Evolutionary conservation across 331 rosid species (phyloP).

Genomic region (Saraca asoca): DNA sequence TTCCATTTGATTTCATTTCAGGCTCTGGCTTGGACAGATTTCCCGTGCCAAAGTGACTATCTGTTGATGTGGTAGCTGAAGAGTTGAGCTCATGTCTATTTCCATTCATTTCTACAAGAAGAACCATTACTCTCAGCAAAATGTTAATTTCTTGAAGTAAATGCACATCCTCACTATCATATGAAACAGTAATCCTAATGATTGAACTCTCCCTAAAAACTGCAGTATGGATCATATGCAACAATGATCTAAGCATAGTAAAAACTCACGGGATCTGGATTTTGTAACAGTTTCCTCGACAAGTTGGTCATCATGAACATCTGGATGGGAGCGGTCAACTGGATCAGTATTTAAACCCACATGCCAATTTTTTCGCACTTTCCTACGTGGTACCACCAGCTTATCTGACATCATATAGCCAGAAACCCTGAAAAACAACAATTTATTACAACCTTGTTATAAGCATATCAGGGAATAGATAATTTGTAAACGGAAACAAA

Average conservation of each 20-base stretch:
- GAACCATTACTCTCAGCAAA: slow-evolving; percentile 20
- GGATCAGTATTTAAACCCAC: slow-evolving; percentile 74
- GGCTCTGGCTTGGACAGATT: slow-evolving; percentile 43
- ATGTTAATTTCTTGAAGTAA: slow-evolving; percentile 24
- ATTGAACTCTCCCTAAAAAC: slow-evolving; percentile 26
- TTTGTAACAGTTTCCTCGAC: slow-evolving; percentile 52
- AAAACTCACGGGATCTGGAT: slow-evolving; percentile 57
- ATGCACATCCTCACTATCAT: slow-evolving; percentile 25
- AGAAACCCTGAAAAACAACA: slow-evolving; percentile 64
- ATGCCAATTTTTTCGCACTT: slow-evolving; percentile 74
- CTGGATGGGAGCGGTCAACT: slow-evolving; percentile 89
- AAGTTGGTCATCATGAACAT: slow-evolving; percentile 78
- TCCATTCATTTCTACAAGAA: slow-evolving; percentile 58
- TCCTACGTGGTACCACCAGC: slow-evolving; percentile 83
- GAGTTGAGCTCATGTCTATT: slow-evolving; percentile 38
- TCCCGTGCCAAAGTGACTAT: slow-evolving; percentile 29
- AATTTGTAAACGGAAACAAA: neutral
- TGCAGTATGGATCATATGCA: slow-evolving; percentile 17
- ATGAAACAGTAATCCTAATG: slow-evolving; percentile 24
- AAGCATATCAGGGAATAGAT: neutral
- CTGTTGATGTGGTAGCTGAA: slow-evolving; percentile 42
- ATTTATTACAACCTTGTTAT: slow-evolving; percentile 20
- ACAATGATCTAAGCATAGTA: slow-evolving; percentile 11
- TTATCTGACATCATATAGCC: slow-evolving; percentile 97
- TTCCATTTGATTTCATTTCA: slow-evolving; percentile 43